These are phyloP conservation scores for Yamadazyma paraphyllophila DNA, from an alignment of 805 yeast species.

Conservation along the genomic window DNA sequence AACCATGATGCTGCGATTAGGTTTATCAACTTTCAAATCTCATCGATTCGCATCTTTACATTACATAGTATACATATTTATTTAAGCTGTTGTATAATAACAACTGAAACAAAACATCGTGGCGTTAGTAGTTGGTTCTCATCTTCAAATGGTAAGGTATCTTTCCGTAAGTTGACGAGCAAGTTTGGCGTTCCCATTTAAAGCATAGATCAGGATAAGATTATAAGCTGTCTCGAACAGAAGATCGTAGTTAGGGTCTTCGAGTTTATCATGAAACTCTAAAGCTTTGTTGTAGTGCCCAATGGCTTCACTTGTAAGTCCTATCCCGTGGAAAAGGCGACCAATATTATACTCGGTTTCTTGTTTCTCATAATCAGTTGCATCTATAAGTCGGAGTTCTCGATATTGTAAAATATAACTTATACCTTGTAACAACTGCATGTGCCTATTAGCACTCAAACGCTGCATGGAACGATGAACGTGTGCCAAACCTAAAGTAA, in stretches of 20 bases:
- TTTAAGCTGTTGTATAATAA: too few species aligned
- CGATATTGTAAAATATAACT: slow-evolving; percentile 73
- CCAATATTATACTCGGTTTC: slow-evolving; percentile 85
- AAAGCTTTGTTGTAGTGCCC: slow-evolving; percentile 71
- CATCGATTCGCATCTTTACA: background rate
- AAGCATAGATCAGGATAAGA: slow-evolving; percentile 67
- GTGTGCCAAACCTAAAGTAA: slow-evolving; percentile 75
- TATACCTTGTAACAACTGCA: slow-evolving; percentile 84
- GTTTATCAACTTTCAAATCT: background rate
- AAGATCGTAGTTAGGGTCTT: slow-evolving; percentile 55
- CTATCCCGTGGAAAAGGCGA: slow-evolving; percentile 78
- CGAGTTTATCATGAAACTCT: slow-evolving; percentile 32
- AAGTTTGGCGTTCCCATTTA: slow-evolving; percentile 66
- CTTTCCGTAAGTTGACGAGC: slow-evolving; percentile 65
- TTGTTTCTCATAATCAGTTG: slow-evolving; percentile 53
- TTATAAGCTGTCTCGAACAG: slow-evolving; percentile 85
- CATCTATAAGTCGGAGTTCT: slow-evolving; percentile 43
- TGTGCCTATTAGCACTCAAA: slow-evolving; percentile 78
- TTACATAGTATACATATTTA: slow-evolving; percentile 1
- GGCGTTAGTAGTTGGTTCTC: too few species aligned
- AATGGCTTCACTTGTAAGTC: slow-evolving; percentile 71
- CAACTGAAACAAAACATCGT: too few species aligned
- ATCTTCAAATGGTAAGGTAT: slow-evolving; percentile 50
- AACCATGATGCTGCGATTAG: slow-evolving; percentile 54
- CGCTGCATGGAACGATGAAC: slow-evolving; percentile 91